phyloP scores from a whole-genome alignment of 2,329 filamentous ascomycete species.

The Botrytis deweyae region DNA sequence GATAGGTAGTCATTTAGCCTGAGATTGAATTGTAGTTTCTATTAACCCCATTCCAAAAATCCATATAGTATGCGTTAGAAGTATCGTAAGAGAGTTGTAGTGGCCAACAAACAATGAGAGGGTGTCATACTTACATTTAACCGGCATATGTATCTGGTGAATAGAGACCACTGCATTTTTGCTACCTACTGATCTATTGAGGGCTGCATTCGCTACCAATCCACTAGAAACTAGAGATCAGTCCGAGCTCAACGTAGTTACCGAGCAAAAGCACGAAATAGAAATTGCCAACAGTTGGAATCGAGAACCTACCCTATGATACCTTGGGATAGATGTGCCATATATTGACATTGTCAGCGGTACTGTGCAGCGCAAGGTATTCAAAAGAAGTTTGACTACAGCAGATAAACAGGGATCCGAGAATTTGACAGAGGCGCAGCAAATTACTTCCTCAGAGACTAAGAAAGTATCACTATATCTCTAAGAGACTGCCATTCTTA shows the following conservation, averaged over 20 bases:
- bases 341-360: background rate
- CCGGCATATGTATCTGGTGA: background rate
- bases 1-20: background rate
- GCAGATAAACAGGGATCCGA: background rate
- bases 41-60: background rate
- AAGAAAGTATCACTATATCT: background rate
- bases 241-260: background rate
- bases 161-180: background rate
- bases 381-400: background rate
- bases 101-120: background rate
- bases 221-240: background rate
- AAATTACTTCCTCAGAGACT: background rate
- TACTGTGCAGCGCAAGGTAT: background rate
- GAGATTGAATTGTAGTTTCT: background rate
- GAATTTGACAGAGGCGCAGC: background rate
- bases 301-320: background rate
- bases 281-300: background rate
- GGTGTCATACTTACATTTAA: background rate
- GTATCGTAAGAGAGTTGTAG: background rate
- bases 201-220: background rate
- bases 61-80: background rate
- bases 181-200: background rate
- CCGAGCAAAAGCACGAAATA: background rate
- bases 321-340: background rate
- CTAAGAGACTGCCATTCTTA: background rate